Evolutionary conservation across 768 basidiomycete genomes (phyloP).

Genomic region (Cyclocybe aegerita): DNA sequence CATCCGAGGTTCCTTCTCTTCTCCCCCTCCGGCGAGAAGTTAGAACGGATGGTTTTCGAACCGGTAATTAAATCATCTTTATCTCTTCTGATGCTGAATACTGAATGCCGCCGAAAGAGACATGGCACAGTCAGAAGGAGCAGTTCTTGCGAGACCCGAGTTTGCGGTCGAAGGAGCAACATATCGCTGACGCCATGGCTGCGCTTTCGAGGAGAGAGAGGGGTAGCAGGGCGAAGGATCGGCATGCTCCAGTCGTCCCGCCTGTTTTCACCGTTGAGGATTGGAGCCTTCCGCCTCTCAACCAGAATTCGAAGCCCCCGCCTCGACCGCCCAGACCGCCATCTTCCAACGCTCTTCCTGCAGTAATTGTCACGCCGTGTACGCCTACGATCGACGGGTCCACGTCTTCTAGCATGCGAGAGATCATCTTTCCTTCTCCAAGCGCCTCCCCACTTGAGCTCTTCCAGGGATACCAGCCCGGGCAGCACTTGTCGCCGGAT

Average conservation of each 20-base stretch:
- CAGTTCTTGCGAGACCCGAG: slow-evolving; percentile 20
- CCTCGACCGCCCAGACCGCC: slow-evolving; percentile 13
- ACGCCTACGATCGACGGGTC: slow-evolving; percentile 10
- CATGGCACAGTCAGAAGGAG: slow-evolving; percentile 12
- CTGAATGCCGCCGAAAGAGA: not conserved
- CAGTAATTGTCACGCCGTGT: slow-evolving; percentile 23
- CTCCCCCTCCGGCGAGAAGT: slow-evolving; percentile 8
- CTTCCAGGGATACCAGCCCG: not conserved
- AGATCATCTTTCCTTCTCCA: slow-evolving; percentile 4
- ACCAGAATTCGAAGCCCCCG: not conserved
- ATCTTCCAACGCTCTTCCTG: slow-evolving; percentile 11
- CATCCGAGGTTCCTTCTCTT: not conserved
- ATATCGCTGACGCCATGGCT: not conserved
- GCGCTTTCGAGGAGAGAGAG: not conserved
- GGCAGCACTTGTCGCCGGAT: too few relatives aligned
- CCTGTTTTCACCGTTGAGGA: slow-evolving; percentile 11
- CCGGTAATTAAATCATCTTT: not conserved
- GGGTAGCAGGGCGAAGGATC: not conserved
- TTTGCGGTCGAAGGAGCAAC: slow-evolving; percentile 9
- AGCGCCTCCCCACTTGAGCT: slow-evolving; percentile 5
- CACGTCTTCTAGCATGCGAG: not conserved
- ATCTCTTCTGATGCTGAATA: not conserved
- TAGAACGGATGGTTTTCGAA: not conserved
- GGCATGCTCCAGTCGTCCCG: not conserved
- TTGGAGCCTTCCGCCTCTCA: slow-evolving; percentile 3